phyloP scores from a whole-genome alignment of 2,329 filamentous ascomycete species.

The Beauveria medogensis region DNA sequence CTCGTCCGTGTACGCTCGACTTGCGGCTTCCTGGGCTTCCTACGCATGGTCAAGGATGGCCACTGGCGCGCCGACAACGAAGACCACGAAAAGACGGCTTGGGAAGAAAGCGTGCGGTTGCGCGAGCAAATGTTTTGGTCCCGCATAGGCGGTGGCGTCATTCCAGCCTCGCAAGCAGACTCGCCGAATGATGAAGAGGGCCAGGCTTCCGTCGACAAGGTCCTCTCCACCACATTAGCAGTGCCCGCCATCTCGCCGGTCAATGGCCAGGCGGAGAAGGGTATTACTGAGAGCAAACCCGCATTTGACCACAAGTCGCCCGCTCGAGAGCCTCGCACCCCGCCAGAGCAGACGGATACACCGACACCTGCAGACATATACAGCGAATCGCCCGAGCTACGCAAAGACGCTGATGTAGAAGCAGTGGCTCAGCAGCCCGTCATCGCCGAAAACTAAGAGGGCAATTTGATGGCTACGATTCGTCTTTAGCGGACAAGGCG shows the following conservation, averaged over 20 bases:
- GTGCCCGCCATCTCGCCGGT: not conserved
- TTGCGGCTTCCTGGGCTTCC: constrained; percentile 86
- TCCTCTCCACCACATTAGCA: not conserved
- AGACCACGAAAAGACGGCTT: constrained; percentile 78
- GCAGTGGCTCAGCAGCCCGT: not conserved
- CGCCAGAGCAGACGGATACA: constrained; percentile 5
- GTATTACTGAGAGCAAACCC: not conserved
- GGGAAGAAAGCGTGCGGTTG: constrained; percentile 87
- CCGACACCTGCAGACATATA: not conserved
- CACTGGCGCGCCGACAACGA: constrained; percentile 79
- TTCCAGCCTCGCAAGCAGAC: constrained; percentile 49
- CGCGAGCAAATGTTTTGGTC: constrained; percentile 98
- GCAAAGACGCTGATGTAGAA: not conserved
- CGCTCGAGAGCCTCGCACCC: constrained; percentile 2
- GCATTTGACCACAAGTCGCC: constrained; percentile 9
- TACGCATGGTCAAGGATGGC: constrained; percentile 86
- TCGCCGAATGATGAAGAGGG: not conserved
- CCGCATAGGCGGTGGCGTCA: constrained; percentile 80
- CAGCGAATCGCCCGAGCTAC: not conserved
- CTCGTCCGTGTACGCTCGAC: constrained; percentile 74
- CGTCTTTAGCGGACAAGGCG: not conserved
- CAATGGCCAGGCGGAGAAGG: not conserved
- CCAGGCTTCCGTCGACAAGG: not conserved
- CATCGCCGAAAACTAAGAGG: not conserved
- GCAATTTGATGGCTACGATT: no score